A percentile compares a stretch with the other conserved stretches of the same genome.
Conservation (phyloP, 2,329 filamentous ascomycete genomes). For the Thielaviopsis musarum region DNA sequence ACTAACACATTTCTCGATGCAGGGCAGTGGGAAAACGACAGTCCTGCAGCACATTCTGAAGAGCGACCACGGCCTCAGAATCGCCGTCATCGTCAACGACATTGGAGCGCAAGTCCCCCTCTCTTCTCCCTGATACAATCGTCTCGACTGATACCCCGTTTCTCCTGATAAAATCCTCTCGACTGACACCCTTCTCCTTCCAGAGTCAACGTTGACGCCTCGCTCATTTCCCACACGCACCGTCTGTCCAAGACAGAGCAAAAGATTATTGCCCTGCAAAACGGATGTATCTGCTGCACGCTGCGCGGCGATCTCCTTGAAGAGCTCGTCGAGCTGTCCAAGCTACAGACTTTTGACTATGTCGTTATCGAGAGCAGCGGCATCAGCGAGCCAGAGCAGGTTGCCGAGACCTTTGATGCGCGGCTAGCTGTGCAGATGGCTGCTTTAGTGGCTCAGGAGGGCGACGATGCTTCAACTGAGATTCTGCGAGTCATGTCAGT, state of each 20-base stretch:
- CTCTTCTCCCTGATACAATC: not conserved
- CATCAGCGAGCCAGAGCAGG: constrained; percentile 57
- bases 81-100: constrained; percentile 60
- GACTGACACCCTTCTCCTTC: not conserved
- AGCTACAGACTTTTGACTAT: constrained; percentile 41
- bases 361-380: constrained; percentile 46
- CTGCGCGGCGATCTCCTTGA: constrained; percentile 53
- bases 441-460: constrained; percentile 18
- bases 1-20: not conserved
- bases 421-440: constrained; percentile 33
- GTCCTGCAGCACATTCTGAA: constrained; percentile 51
- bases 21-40: constrained; percentile 57
- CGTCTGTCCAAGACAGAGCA: constrained; percentile 41
- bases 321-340: constrained; percentile 47
- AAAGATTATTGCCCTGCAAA: constrained; percentile 51
- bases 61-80: constrained; percentile 48
- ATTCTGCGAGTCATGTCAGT: constrained; percentile 23
- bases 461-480: constrained; percentile 22
- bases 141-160: not conserved
- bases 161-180: not conserved
- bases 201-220: constrained; percentile 48
- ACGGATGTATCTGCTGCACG: constrained; percentile 63
- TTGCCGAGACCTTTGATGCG: constrained; percentile 54
- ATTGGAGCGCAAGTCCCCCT: constrained; percentile 37
- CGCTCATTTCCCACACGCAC: constrained; percentile 38